phyloP scores from a whole-genome alignment of 2,329 filamentous ascomycete genomes.

The Byssothecium circinans region DNA sequence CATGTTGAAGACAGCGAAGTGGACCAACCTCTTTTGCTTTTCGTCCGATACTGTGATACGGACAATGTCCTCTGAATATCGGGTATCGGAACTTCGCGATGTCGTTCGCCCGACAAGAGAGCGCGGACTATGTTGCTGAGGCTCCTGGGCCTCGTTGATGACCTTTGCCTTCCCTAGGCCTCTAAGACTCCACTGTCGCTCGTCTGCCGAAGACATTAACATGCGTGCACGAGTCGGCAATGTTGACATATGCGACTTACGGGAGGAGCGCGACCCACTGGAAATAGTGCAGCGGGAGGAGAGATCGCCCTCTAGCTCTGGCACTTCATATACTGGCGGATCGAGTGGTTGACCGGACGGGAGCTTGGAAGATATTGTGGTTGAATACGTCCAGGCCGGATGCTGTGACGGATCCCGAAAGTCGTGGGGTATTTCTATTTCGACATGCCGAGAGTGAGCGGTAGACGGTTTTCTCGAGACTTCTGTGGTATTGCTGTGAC shows the following conservation, averaged over 20 bases:
- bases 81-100: conserved; percentile 20
- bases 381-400: conserved; percentile 34
- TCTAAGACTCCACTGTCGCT: conserved; percentile 27
- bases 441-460: conserved; percentile 10
- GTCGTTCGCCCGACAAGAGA: conserved; percentile 30
- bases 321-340: conserved; percentile 26
- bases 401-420: conserved; percentile 32
- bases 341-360: conserved; percentile 39
- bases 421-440: conserved; percentile 10
- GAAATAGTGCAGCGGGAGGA: conserved; percentile 35
- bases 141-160: conserved; percentile 24
- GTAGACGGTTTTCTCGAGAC: conserved; percentile 15
- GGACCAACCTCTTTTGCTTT: conserved; percentile 15
- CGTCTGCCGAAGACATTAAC: conserved; percentile 24
- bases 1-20: not conserved
- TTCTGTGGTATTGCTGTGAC: conserved; percentile 15
- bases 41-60: conserved; percentile 7
- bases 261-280: conserved; percentile 28
- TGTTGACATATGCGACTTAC: conserved; percentile 17
- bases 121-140: conserved; percentile 26
- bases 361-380: conserved; percentile 31
- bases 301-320: conserved; percentile 34
- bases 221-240: not conserved
- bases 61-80: conserved; percentile 10
- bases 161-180: conserved; percentile 22